Percentiles rank a stretch among this genome's conserved stretches.
phyloP scores from a whole-genome alignment of 2,329 filamentous ascomycete genomes.

The Ophiostoma australiae region DNA sequence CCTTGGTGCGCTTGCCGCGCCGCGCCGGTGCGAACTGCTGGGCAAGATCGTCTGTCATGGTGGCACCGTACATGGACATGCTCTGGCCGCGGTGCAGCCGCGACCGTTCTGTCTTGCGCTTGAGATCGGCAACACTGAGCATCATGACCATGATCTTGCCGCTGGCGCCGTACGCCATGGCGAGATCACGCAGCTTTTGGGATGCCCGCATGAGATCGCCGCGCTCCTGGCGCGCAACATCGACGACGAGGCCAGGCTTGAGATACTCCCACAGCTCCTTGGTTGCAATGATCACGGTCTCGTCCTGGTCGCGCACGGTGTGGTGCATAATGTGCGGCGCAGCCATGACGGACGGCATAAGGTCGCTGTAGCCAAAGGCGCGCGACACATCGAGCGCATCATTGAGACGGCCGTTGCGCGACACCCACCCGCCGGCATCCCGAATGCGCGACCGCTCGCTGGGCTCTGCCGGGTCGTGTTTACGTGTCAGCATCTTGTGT shows the following conservation, averaged over 20 bases:
- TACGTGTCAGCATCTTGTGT: constrained; percentile 76
- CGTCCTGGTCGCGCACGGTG: constrained; percentile 78
- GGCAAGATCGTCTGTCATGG: constrained; percentile 62
- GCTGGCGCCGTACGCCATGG: constrained; percentile 89
- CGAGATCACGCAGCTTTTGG: constrained; percentile 88
- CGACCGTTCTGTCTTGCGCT: constrained; percentile 72
- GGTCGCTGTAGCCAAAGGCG: constrained; percentile 88
- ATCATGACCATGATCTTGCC: constrained; percentile 99
- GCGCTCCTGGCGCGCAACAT: constrained; percentile 81
- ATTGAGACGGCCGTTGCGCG: constrained; percentile 87
- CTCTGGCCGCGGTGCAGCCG: constrained; percentile 70
- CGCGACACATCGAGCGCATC: constrained; percentile 86
- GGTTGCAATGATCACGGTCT: constrained; percentile 88
- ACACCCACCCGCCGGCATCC: constrained; percentile 92
- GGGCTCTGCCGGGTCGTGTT: constrained; percentile 87
- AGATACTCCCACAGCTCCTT: constrained; percentile 94
- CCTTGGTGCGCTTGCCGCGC: constrained; percentile 59
- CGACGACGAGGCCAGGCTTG: constrained; percentile 81
- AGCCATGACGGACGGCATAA: constrained; percentile 89
- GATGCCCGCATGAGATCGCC: constrained; percentile 90
- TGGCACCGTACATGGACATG: constrained; percentile 76
- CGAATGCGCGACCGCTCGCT: constrained; percentile 82
- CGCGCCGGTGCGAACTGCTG: constrained; percentile 56
- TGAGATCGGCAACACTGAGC: constrained; percentile 84
- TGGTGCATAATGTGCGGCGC: constrained; percentile 77